phyloP scores from a whole-genome alignment of 768 basidiomycete genomes.

The Rhodosporidiobolus sp. region DNA sequence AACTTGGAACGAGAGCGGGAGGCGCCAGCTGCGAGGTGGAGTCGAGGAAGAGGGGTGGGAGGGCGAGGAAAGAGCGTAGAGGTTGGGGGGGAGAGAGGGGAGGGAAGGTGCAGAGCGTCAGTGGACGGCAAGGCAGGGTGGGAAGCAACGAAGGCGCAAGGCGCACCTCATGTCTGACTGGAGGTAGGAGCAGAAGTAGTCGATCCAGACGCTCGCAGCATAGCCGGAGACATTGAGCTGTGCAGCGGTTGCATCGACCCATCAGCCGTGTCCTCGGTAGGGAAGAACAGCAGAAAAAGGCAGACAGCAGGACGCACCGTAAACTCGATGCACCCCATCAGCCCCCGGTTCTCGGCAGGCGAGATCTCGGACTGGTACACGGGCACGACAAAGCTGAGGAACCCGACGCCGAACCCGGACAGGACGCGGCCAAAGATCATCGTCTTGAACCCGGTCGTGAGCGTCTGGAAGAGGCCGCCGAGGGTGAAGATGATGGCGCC shows the following conservation, averaged over 20 bases:
- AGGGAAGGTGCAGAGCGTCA: too few relatives aligned
- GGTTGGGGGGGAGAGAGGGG: too few relatives aligned
- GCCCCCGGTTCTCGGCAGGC: slow-evolving; percentile 82
- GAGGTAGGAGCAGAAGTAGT: slow-evolving; percentile 88
- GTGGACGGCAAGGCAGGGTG: too few relatives aligned
- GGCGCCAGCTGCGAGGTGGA: too few relatives aligned
- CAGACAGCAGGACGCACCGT: slow-evolving; percentile 50
- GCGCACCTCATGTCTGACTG: slow-evolving; percentile 73
- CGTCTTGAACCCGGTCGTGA: slow-evolving; percentile 68
- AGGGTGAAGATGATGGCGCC: slow-evolving; percentile 81
- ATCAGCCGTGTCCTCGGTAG: background rate
- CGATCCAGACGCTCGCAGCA: slow-evolving; percentile 85
- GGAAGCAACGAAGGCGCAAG: too few relatives aligned
- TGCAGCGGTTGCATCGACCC: too few relatives aligned
- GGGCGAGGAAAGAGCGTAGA: too few relatives aligned
- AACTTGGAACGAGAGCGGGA: slow-evolving; percentile 84
- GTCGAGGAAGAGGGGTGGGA: too few relatives aligned
- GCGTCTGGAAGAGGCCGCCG: slow-evolving; percentile 80
- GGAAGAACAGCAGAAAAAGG: background rate
- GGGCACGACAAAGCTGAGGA: slow-evolving; percentile 88
- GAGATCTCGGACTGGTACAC: slow-evolving; percentile 90
- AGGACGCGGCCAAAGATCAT: slow-evolving; percentile 82
- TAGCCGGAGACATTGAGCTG: slow-evolving; percentile 76
- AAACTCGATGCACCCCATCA: slow-evolving; percentile 91
- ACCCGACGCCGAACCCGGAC: slow-evolving; percentile 84